A percentile compares a stretch with the other conserved stretches of the same genome.
Conservation (phyloP, 768 basidiomycete species). For the Hypsizygus marmoreus region DNA sequence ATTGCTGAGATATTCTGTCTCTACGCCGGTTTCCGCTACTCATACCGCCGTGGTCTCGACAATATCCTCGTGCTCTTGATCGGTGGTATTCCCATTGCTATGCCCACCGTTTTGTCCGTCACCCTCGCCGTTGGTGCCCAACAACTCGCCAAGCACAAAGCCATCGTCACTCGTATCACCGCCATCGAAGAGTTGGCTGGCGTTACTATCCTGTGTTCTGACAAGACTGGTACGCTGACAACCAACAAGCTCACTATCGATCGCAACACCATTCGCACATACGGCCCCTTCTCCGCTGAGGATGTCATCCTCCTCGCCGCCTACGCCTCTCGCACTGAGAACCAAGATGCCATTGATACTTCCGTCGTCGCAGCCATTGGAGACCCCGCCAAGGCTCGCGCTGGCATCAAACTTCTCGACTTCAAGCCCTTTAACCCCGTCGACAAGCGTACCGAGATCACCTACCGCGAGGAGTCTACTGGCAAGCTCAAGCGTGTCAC, state of each 20-base stretch:
- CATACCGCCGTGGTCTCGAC: constrained; percentile 93
- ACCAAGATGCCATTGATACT: constrained; percentile 95
- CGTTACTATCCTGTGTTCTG: constrained; percentile 97
- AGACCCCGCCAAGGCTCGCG: constrained; percentile 73
- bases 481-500: constrained; percentile 98
- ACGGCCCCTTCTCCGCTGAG: constrained; percentile 84
- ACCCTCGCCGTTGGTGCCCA: constrained; percentile 98
- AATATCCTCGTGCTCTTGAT: constrained; percentile 98
- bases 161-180: constrained; percentile 99
- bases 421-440: constrained; percentile 99
- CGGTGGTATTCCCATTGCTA: constrained; percentile 99
- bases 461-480: constrained; percentile 91
- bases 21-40: constrained; percentile 89
- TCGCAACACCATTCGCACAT: constrained; percentile 86
- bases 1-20: constrained; percentile 91
- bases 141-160: constrained; percentile 99
- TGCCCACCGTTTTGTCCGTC: constrained; percentile 98
- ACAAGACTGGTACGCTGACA: constrained; percentile 97
- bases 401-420: constrained; percentile 93
- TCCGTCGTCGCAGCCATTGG: constrained; percentile 83
- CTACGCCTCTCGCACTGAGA: constrained; percentile 97
- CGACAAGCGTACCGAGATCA: constrained; percentile 99
- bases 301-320: constrained; percentile 93
- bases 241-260: constrained; percentile 99
- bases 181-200: constrained; percentile 98